Conservation (phyloP, 2,329 filamentous ascomycete genomes). For the Xylaria sp. region DNA sequence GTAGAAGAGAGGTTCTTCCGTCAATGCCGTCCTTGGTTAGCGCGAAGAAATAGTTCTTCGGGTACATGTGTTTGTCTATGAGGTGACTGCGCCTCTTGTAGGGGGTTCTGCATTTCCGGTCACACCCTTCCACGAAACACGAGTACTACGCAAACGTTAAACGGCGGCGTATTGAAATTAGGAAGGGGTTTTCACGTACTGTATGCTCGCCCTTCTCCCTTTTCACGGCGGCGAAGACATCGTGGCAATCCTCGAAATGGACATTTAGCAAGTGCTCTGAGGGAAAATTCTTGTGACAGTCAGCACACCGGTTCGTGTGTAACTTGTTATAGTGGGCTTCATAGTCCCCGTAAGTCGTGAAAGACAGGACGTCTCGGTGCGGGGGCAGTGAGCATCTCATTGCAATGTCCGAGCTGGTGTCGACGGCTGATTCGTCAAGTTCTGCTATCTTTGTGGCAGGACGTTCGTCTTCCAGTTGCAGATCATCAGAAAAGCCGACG, state of each 20-base stretch:
- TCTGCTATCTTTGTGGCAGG: constrained; percentile 62
- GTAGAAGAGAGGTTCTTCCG: constrained; percentile 77
- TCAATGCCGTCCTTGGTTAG: constrained; percentile 92
- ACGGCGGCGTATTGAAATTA: not conserved
- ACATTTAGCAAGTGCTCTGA: constrained; percentile 78
- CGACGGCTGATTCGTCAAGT: constrained; percentile 55
- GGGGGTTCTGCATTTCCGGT: constrained; percentile 80
- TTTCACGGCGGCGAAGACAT: constrained; percentile 74
- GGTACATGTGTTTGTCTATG: constrained; percentile 94
- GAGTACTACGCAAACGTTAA: constrained; percentile 62
- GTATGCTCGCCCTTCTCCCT: constrained; percentile 86
- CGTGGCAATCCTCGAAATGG: constrained; percentile 91
- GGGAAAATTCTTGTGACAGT: constrained; percentile 88
- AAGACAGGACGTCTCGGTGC: constrained; percentile 72
- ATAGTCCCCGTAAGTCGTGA: constrained; percentile 79
- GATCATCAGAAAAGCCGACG: constrained; percentile 24
- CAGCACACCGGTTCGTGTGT: constrained; percentile 83
- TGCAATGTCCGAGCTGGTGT: constrained; percentile 47
- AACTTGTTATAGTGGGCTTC: constrained; percentile 83
- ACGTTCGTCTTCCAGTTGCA: constrained; percentile 27
- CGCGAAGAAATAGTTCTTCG: constrained; percentile 84
- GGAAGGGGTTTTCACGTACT: constrained; percentile 50
- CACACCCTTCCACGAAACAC: constrained; percentile 90
- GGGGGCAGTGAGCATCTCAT: constrained; percentile 87
- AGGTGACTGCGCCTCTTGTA: constrained; percentile 87